Percentiles rank a stretch among this genome's conserved stretches.
These are phyloP conservation scores for Nymphaea colorata DNA, from an alignment of 164 flowering plant species.

Conservation along the genomic window DNA sequence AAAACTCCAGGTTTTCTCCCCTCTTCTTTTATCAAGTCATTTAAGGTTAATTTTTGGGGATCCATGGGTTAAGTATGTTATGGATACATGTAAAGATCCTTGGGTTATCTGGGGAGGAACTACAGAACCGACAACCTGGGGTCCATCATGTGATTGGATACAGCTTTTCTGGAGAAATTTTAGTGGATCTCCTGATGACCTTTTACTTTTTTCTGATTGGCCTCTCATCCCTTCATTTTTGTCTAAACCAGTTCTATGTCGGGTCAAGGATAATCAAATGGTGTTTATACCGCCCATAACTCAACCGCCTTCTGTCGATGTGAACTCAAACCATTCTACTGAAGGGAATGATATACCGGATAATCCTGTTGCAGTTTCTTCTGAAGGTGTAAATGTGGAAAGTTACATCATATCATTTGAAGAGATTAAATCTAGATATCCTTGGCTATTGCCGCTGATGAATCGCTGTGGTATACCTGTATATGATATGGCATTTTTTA, in stretches of 20 bases:
- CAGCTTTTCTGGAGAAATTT: constrained; percentile 74
- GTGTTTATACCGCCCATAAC: constrained; percentile 52
- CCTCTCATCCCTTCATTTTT: constrained; percentile 92
- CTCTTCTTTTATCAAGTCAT: constrained; percentile 48
- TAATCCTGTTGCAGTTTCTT: constrained; percentile 6
- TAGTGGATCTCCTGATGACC: constrained; percentile 40
- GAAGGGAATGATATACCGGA: constrained; percentile 13
- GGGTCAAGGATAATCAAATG: constrained; percentile 62
- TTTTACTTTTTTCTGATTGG: constrained; percentile 81
- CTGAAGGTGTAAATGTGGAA: constrained; percentile 10
- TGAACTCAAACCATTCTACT: constrained; percentile 10
- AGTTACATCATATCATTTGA: constrained; percentile 42
- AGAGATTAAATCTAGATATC: constrained; percentile 31
- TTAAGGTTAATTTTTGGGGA: constrained; percentile 66
- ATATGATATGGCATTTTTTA: constrained; percentile 57
- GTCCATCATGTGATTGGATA: constrained; percentile 95
- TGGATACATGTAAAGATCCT: constrained; percentile 50
- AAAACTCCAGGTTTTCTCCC: constrained; percentile 58
- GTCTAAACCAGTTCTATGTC: constrained; percentile 83
- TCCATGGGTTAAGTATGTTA: constrained; percentile 76
- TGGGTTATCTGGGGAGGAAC: constrained; percentile 91
- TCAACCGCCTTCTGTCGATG: constrained; percentile 14
- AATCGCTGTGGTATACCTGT: constrained; percentile 84
- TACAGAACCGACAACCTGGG: constrained; percentile 36
- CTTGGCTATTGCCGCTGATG: constrained; percentile 80